phyloP scores from a whole-genome alignment of 768 basidiomycete species.

The Sporobolomyces roseus region DNA sequence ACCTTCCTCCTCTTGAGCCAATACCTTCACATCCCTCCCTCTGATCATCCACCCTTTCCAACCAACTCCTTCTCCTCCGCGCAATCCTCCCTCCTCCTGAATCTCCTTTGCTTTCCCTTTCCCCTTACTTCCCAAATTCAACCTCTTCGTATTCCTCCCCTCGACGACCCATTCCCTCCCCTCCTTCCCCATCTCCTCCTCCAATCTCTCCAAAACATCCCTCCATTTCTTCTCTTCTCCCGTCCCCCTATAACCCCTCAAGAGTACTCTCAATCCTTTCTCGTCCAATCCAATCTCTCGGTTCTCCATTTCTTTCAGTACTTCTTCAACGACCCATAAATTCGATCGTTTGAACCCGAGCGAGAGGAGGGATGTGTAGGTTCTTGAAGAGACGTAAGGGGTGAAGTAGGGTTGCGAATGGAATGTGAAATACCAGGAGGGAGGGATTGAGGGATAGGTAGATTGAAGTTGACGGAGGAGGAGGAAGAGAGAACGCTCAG shows the following conservation, averaged over 20 bases:
- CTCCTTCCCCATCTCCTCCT: neutral
- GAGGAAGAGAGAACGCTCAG: conserved; percentile 2
- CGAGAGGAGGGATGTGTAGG: neutral
- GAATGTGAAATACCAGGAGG: too few species aligned
- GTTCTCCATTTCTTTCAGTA: neutral
- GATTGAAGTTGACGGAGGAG: conserved; percentile 2
- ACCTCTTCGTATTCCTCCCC: neutral
- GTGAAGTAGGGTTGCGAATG: too few species aligned
- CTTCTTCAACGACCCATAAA: neutral
- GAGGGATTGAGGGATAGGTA: neutral
- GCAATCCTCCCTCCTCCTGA: neutral
- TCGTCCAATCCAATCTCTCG: neutral
- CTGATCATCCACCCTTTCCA: neutral
- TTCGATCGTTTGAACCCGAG: conserved; percentile 15
- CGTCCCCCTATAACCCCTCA: conserved; percentile 12
- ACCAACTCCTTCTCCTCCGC: neutral
- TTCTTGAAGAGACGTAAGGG: too few species aligned
- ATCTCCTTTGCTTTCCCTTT: conserved; percentile 2
- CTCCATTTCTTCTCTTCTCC: conserved; percentile 1
- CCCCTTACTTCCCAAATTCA: conserved; percentile 1
- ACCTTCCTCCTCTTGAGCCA: neutral
- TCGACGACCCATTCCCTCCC: conserved; percentile 8
- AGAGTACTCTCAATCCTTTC: neutral
- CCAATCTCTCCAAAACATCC: conserved; percentile 5
- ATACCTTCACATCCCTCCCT: neutral